Conservation (phyloP, 257 asterid genomes). For the Mitragyna speciosa region DNA sequence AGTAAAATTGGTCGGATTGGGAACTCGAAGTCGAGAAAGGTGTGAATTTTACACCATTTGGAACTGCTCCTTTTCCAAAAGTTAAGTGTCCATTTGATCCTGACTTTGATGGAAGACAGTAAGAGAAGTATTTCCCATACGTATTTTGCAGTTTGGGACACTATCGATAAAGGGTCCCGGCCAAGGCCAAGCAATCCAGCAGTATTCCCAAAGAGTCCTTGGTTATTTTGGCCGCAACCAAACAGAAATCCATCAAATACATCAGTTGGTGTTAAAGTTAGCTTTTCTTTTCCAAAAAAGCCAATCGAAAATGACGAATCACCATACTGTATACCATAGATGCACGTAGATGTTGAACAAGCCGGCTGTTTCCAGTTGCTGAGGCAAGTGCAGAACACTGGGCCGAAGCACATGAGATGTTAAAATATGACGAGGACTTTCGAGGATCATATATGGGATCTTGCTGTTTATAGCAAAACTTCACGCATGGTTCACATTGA, state of each 20-base stretch:
- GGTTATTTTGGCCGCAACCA: slow-evolving; percentile 79
- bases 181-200: slow-evolving; percentile 82
- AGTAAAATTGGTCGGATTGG: slow-evolving; percentile 41
- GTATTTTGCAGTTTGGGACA: slow-evolving; percentile 59
- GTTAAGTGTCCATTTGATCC: slow-evolving; percentile 64
- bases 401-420: slow-evolving; percentile 44
- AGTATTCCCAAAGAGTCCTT: slow-evolving; percentile 54
- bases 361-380: slow-evolving; percentile 40
- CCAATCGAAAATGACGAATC: slow-evolving; percentile 63
- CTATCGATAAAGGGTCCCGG: slow-evolving; percentile 45
- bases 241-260: slow-evolving; percentile 47
- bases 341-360: slow-evolving; percentile 46
- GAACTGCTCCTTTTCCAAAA: slow-evolving; percentile 41
- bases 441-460: slow-evolving; percentile 61
- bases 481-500: slow-evolving; percentile 65
- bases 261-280: slow-evolving; percentile 47
- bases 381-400: slow-evolving; percentile 46
- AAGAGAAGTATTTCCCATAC: slow-evolving; percentile 64
- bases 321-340: slow-evolving; percentile 56
- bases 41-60: slow-evolving; percentile 40
- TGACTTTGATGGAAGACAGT: slow-evolving; percentile 60
- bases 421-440: slow-evolving; percentile 47
- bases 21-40: slow-evolving; percentile 36
- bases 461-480: slow-evolving; percentile 53
- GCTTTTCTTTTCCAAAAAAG: slow-evolving; percentile 45